phyloP scores from a whole-genome alignment of 345 rosid species.

The Euclidium syriacum region DNA sequence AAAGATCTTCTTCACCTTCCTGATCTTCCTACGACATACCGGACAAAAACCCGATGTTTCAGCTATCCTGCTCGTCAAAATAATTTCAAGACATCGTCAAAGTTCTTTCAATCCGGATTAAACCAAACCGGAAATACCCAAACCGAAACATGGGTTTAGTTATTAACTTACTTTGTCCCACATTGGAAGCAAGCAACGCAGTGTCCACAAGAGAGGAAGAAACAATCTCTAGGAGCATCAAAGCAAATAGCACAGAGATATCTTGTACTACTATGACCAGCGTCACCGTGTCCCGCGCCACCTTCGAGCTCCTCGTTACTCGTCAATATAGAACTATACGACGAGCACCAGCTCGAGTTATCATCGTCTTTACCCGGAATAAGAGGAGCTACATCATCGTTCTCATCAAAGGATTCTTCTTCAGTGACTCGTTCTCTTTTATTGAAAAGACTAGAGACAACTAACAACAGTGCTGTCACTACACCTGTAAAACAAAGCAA shows the following conservation, averaged over 20 bases:
- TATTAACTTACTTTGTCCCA: slow-evolving; percentile 67
- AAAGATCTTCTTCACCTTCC: slow-evolving; percentile 88
- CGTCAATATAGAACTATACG: slow-evolving; percentile 70
- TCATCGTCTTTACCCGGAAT: slow-evolving; percentile 79
- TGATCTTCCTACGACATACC: slow-evolving; percentile 74
- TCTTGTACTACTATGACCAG: slow-evolving; percentile 56
- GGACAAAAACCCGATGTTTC: slow-evolving; percentile 83
- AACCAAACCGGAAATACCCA: background rate
- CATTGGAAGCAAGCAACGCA: slow-evolving; percentile 89
- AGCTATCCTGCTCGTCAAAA: slow-evolving; percentile 56
- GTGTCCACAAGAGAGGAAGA: slow-evolving; percentile 98
- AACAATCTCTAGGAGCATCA: slow-evolving; percentile 98
- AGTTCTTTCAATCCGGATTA: background rate
- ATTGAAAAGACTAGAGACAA: slow-evolving; percentile 53
- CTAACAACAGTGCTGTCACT: slow-evolving; percentile 59
- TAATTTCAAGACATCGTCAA: background rate
- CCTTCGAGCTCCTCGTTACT: slow-evolving; percentile 72
- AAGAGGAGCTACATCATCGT: slow-evolving; percentile 63
- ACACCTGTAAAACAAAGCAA: slow-evolving; percentile 42
- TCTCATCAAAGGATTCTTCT: slow-evolving; percentile 32
- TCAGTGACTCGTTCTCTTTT: slow-evolving; percentile 42
- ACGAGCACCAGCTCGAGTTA: slow-evolving; percentile 89
- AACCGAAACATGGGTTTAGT: background rate
- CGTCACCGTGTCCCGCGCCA: slow-evolving; percentile 56
- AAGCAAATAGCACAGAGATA: slow-evolving; percentile 97